Evolutionary conservation across 768 basidiomycete genomes (phyloP).

Genomic region (Lactifluus volemus): DNA sequence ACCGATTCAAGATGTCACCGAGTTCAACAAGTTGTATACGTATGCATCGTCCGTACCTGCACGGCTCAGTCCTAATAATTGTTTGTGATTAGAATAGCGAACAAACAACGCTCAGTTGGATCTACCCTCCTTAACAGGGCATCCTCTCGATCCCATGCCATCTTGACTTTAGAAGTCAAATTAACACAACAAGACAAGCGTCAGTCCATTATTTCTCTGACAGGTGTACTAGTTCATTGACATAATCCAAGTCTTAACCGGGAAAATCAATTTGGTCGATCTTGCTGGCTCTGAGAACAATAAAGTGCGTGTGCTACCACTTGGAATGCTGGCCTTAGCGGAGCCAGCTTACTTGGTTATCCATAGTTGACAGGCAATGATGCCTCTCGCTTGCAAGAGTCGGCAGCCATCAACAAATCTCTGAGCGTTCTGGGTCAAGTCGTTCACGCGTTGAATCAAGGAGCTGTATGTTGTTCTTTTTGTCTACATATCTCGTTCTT

Average conservation of each 20-base stretch:
- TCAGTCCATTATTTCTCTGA: slow-evolving; percentile 25
- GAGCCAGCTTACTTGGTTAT: neutral
- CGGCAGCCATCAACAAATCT: slow-evolving; percentile 84
- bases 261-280: slow-evolving; percentile 82
- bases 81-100: slow-evolving; percentile 44
- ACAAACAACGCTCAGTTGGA: slow-evolving; percentile 74
- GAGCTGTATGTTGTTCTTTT: slow-evolving; percentile 38
- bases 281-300: slow-evolving; percentile 90
- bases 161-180: slow-evolving; percentile 64
- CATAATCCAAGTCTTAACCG: slow-evolving; percentile 38
- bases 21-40: slow-evolving; percentile 42
- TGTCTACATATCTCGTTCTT: neutral
- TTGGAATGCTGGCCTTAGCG: neutral
- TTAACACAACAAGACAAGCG: slow-evolving; percentile 47
- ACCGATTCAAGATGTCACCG: slow-evolving; percentile 33
- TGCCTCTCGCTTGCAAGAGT: slow-evolving; percentile 79
- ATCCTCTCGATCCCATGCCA: slow-evolving; percentile 85
- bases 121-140: slow-evolving; percentile 76
- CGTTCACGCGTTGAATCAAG: slow-evolving; percentile 73
- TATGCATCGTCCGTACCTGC: slow-evolving; percentile 23
- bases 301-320: slow-evolving; percentile 39
- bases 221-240: neutral
- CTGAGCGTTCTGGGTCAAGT: slow-evolving; percentile 83
- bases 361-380: slow-evolving; percentile 73
- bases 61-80: neutral